Evolutionary conservation across 768 basidiomycete genomes (phyloP), one percentile per base, ranked within the genome.

Genomic region (Cystoderma amianthinum): DNA sequence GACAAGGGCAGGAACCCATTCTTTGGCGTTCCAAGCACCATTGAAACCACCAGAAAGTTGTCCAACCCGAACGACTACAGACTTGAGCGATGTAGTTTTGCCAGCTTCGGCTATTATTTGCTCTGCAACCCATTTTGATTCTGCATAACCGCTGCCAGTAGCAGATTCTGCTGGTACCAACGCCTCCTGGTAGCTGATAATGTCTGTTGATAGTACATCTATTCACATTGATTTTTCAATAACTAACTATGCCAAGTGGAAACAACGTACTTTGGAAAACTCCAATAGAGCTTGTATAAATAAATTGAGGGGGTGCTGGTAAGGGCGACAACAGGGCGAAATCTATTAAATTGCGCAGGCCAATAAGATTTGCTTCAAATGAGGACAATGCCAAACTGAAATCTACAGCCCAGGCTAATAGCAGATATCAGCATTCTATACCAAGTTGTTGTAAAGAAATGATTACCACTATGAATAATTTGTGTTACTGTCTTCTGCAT

Each of bases 1-100:
- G 3, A 71, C 51, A 9, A 73, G 45, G 22, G 53, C 49, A 1
- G 72, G 69, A 19, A 72, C 53, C 72, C 72, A 74, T 41, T 74
- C 72, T 2, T 44, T 46, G 6, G 53, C 44, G 42, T 63, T 69
- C 72, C 72, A 74, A 12, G 48, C 47, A 0, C 72, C 71, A 41
- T 64, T 67, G 5, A 46, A 42, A 3, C 68, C 70, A 2, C 72
- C 72, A 18, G 56, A 56, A 2, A 74, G 48, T 53, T 73, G 71
- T 1, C 71, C 73, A 15, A 70, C 55, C 3, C 72, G 64, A 1
- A 71, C 62, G 9, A 65, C 56, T 13, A 63, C 40, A 1, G 63
- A 44, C 2, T 44, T 43, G 3, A 73, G 46, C 0, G 48, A 24
- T 1, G 65, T 63, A 9, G 25, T 17, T 18, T 57, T 42, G 2